phyloP scores from a whole-genome alignment of 192 early-diverging fungal genomes.

The Tieghemiomyces parasiticus region DNA sequence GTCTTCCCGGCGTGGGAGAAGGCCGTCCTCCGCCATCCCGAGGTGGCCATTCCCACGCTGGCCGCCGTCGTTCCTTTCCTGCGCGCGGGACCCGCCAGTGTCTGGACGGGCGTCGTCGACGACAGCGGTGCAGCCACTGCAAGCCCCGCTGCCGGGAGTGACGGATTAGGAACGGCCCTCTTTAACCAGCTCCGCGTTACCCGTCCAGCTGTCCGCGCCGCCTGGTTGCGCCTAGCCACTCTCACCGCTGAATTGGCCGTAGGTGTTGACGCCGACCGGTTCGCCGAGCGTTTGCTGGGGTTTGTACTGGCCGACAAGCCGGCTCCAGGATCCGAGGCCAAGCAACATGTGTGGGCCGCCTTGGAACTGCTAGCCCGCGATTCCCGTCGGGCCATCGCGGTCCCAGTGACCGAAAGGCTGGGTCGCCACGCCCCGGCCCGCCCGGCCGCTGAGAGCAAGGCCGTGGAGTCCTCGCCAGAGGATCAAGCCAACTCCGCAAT shows the following conservation, averaged over 20 bases:
- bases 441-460: neutral
- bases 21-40: conserved; percentile 8
- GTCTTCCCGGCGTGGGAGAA: conserved; percentile 8
- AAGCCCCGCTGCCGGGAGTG: neutral
- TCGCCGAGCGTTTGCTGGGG: neutral
- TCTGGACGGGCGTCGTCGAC: neutral
- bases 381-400: neutral
- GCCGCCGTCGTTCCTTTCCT: conserved; percentile 3
- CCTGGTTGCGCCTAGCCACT: neutral
- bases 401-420: neutral
- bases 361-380: neutral
- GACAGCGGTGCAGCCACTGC: neutral
- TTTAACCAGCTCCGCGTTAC: neutral
- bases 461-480: too few species aligned
- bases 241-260: neutral
- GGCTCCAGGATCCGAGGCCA: neutral
- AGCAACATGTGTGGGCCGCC: neutral
- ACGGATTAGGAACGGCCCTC: neutral
- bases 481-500: too few species aligned
- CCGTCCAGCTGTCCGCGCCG: neutral
- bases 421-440: neutral
- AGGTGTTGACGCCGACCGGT: too few species aligned
- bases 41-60: neutral
- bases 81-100: neutral
- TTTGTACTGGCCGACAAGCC: neutral